Base-by-base conservation (phyloP, 2,329 filamentous ascomycete species). In the Penicillium sp. region DNA sequence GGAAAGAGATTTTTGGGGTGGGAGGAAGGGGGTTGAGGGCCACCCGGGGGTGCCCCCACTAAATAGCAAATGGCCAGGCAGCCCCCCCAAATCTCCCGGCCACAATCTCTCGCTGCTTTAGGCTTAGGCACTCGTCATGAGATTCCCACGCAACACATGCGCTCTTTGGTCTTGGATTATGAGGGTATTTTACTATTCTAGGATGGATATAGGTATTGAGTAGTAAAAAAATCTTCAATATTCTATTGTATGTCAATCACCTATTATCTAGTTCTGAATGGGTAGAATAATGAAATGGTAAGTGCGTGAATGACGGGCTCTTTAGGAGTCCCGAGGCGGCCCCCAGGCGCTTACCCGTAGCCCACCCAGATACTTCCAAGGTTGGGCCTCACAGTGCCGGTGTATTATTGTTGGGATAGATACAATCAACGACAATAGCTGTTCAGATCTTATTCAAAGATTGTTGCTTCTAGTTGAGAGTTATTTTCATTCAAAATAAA, bases 71-170 rank as follows among this genome's bases (percentile, higher is more conserved):
- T 25, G 22, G 22, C 5, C 22, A 6, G 14, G 31, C 29, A 6
- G 2, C 30, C 6, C 41, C 39, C 40, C 46, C 22, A 16, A 45
- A 45, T 41, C 28, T 39, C 34, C 39, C 49, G 49, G 45, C 47
- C 48, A 53, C 49, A 45, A 25, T 46, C 37, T 16, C 38, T 53
- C 52, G 54, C 57, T 59, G 56, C 54, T 61, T 61, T 61, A 53
- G 59, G 59, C 57, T 59, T 61, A 61, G 57, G 47, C 49, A 12
- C 38, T 28, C 35, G 42, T 45, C 42, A 45, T 45, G 42, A 11
- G 42, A 44, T 25, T 14, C 41, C 25, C 13, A n/a, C 30, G 41
- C 30, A 25, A 27, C 31, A 36, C 16, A 12, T 31, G 31, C 31
- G 16, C 31, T 9, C 31, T 3, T 25, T 25, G 8, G 22, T 25